Conservation (phyloP, 352 stramenopile species). For the Phytophthora vignae region DNA sequence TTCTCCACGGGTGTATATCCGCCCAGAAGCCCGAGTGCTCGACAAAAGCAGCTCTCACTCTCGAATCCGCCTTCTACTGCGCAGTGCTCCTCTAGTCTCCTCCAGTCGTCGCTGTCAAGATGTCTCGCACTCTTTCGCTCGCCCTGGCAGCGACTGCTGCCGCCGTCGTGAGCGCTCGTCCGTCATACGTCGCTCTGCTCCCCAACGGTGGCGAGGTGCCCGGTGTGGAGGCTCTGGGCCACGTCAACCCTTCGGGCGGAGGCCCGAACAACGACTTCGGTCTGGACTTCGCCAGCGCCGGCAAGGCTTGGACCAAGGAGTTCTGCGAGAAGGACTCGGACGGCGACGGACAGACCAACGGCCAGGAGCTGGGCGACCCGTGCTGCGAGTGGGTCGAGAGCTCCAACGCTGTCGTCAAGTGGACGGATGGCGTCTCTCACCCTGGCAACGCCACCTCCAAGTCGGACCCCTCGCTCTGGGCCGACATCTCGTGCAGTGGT, state of each 20-base stretch:
- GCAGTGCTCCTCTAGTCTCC: not conserved
- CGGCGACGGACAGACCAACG: slow-evolving; percentile 85
- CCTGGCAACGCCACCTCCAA: slow-evolving; percentile 36
- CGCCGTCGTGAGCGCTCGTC: slow-evolving; percentile 28
- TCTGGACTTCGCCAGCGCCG: slow-evolving; percentile 37
- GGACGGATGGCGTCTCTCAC: slow-evolving; percentile 41
- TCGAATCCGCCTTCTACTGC: slow-evolving; percentile 14
- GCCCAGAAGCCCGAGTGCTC: not conserved
- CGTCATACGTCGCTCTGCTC: slow-evolving; percentile 33
- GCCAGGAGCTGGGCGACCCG: slow-evolving; percentile 86
- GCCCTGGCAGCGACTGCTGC: slow-evolving; percentile 21
- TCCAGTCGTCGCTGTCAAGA: not conserved
- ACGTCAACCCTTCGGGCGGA: slow-evolving; percentile 32
- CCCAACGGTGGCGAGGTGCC: slow-evolving; percentile 45
- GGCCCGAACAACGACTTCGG: slow-evolving; percentile 56
- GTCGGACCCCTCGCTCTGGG: slow-evolving; percentile 45
- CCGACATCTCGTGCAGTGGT: slow-evolving; percentile 28
- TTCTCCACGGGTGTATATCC: not conserved
- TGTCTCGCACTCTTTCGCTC: slow-evolving; percentile 29
- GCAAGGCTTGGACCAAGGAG: slow-evolving; percentile 42
- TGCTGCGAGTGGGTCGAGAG: slow-evolving; percentile 68
- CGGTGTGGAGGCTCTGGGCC: slow-evolving; percentile 45
- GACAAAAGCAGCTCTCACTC: slow-evolving; percentile 2
- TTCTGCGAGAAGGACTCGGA: slow-evolving; percentile 82
- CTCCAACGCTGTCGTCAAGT: slow-evolving; percentile 34